These are phyloP conservation scores for Theileria parva DNA, from an alignment of 169 alveolate genomes.

Conservation along the genomic window DNA sequence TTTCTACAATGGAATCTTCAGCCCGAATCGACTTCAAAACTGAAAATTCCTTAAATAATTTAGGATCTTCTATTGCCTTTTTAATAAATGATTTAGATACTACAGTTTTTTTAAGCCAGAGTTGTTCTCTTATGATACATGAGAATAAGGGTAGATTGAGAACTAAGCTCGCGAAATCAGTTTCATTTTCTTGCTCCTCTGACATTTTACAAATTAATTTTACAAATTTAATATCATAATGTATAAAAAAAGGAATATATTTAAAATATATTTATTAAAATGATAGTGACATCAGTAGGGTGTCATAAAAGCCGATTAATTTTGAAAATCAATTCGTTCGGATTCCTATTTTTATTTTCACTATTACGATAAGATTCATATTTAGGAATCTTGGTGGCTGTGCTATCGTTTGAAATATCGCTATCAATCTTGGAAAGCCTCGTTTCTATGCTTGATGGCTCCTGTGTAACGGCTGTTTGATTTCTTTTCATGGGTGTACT, in stretches of 20 bases:
- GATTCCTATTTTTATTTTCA: not conserved
- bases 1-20: conserved; percentile 5
- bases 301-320: not conserved
- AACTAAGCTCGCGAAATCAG: not conserved
- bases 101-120: conserved; percentile 16
- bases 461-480: not conserved
- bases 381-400: conserved; percentile 1
- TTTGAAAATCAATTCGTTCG: not conserved
- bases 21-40: not conserved
- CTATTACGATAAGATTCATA: not conserved
- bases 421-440: conserved; percentile 4
- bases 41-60: not conserved
- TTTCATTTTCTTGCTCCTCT: not conserved
- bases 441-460: conserved; percentile 10
- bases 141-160: conserved; percentile 11
- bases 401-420: conserved; percentile 12
- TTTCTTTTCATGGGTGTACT: not conserved
- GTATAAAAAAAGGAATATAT: not conserved
- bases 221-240: not conserved
- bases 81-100: conserved; percentile 1
- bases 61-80: conserved; percentile 11
- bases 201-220: not conserved
- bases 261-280: not conserved
- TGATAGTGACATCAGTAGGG: not conserved
- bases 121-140: conserved; percentile 14